A percentile compares a stretch with the other conserved stretches of the same genome.
Conservation (phyloP, 345 rosid genomes). For the Chamaenerion angustifolium region DNA sequence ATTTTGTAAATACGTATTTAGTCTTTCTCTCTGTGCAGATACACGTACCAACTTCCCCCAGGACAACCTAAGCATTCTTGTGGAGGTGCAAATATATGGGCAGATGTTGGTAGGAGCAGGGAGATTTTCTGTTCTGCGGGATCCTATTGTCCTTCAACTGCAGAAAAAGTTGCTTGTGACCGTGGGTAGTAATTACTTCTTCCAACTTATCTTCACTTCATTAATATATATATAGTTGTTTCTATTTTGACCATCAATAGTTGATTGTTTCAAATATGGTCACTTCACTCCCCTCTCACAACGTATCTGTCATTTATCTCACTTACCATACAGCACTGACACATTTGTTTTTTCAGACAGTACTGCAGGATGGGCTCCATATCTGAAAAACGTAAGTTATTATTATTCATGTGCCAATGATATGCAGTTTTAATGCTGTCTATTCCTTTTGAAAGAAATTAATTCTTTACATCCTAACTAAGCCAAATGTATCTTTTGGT, state of each 20-base stretch:
- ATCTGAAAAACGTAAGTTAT: slow-evolving; percentile 46
- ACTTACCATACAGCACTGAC: no score
- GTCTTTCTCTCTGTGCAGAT: slow-evolving; percentile 29
- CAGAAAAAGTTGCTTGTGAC: slow-evolving; percentile 21
- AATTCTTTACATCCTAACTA: no score
- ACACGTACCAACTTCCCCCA: slow-evolving; percentile 67
- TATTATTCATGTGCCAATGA: not conserved
- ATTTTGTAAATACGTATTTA: no score
- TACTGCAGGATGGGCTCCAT: slow-evolving; percentile 80
- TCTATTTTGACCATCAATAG: not conserved
- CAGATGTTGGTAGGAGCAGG: slow-evolving; percentile 45
- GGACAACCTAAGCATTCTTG: slow-evolving; percentile 65
- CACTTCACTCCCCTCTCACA: not conserved
- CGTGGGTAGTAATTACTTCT: slow-evolving; percentile 29
- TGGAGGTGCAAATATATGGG: slow-evolving; percentile 95
- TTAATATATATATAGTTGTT: not conserved
- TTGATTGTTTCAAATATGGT: not conserved
- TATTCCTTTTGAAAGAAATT: not conserved
- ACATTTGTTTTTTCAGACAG: slow-evolving; percentile 33
- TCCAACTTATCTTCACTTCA: slow-evolving; percentile 1
- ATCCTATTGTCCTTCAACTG: slow-evolving; percentile 46
- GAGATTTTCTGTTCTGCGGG: slow-evolving; percentile 72
- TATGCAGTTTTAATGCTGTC: no score
- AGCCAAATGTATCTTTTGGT: no score
- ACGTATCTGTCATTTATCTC: not conserved